A percentile compares a stretch with the other conserved stretches of the same genome.
Conservation (phyloP, 2,329 filamentous ascomycete genomes). For the Colletotrichum chlorophyti region DNA sequence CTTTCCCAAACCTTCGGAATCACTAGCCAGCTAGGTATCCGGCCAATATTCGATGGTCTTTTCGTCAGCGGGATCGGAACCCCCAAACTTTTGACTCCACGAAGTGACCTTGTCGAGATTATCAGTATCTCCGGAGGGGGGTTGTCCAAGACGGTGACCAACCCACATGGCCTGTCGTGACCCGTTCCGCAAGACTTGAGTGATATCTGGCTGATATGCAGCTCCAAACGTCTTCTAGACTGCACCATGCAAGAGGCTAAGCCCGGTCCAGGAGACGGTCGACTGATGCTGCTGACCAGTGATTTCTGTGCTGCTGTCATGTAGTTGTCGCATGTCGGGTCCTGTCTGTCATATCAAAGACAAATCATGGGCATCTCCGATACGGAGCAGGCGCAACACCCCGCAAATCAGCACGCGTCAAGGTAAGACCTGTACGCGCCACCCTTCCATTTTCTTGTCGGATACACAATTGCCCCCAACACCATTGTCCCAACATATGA, state of each 20-base stretch:
- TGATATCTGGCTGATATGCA: constrained; percentile 27
- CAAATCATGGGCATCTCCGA: constrained; percentile 21
- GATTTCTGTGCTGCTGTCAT: neutral
- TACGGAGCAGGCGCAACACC: constrained; percentile 19
- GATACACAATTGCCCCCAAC: constrained; percentile 23
- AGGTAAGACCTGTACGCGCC: constrained; percentile 9
- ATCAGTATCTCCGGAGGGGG: constrained; percentile 14
- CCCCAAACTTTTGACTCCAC: constrained; percentile 16
- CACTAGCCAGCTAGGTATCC: constrained; percentile 20
- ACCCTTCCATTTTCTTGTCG: constrained; percentile 1
- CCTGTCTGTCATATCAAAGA: constrained; percentile 25
- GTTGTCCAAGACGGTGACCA: too few relatives aligned
- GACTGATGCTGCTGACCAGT: neutral
- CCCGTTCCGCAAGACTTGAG: constrained; percentile 15
- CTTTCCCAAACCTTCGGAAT: constrained; percentile 24
- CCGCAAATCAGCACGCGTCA: constrained; percentile 21
- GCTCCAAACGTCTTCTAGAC: constrained; percentile 23
- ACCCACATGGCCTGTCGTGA: constrained; percentile 19
- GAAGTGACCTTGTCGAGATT: constrained; percentile 19
- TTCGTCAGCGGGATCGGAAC: constrained; percentile 23
- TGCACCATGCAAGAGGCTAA: constrained; percentile 21
- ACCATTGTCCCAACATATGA: constrained; percentile 11
- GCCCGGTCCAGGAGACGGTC: neutral
- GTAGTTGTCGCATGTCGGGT: constrained; percentile 2
- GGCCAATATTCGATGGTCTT: constrained; percentile 18